A percentile compares a stretch with the other conserved stretches of the same genome.
Conservation (phyloP, 2,329 filamentous ascomycete species). For the Colletotrichum abscissum region DNA sequence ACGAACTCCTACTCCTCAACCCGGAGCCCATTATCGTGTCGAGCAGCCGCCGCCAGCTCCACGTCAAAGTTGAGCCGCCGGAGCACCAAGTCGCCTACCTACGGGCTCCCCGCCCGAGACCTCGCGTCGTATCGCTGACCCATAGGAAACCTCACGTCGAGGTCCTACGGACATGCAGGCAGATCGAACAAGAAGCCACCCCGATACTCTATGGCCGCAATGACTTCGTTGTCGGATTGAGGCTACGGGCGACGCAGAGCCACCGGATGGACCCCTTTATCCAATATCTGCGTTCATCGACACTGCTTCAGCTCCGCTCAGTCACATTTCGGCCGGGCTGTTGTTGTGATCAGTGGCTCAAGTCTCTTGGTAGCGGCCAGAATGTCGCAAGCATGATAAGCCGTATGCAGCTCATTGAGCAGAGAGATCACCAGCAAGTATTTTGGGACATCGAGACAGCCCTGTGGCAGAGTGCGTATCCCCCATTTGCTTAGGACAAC, state of each 20-base stretch:
- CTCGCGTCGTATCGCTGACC: conserved; percentile 17
- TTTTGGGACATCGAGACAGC: conserved; percentile 5
- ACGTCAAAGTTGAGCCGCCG: conserved; percentile 25
- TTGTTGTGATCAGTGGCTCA: conserved; percentile 30
- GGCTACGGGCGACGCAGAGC: conserved; percentile 31
- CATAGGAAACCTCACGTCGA: conserved; percentile 38
- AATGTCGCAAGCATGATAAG: neutral
- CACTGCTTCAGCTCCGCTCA: conserved; percentile 31
- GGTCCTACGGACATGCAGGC: conserved; percentile 44
- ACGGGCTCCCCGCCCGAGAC: conserved; percentile 21
- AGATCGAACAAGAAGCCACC: conserved; percentile 44
- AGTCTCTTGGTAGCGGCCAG: neutral
- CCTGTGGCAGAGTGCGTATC: neutral
- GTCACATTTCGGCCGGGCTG: conserved; percentile 38
- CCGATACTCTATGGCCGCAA: conserved; percentile 45
- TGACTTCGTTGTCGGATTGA: conserved; percentile 40
- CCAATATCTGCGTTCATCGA: conserved; percentile 38
- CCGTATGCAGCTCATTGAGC: neutral
- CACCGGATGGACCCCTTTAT: conserved; percentile 36
- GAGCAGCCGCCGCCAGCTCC: conserved; percentile 24
- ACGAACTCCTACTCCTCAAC: conserved; percentile 39
- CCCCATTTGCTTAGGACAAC: neutral
- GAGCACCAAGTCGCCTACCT: conserved; percentile 23
- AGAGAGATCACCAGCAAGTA: neutral
- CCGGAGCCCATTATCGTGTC: conserved; percentile 33